Conservation (phyloP, 2,329 filamentous ascomycete genomes). For the Monosporascus sp. region DNA sequence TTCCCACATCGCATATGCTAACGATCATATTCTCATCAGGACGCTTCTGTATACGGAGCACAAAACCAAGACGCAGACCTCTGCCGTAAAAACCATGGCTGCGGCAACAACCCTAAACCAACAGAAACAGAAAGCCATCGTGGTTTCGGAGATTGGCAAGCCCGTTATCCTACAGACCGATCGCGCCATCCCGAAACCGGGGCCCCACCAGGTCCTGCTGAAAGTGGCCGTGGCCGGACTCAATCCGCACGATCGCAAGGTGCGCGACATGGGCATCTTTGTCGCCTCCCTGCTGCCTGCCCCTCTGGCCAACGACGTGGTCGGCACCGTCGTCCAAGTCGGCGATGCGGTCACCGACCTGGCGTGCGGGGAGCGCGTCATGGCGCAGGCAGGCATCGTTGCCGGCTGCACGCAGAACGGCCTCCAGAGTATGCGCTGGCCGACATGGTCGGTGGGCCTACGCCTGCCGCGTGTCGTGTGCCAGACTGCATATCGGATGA, state of each 20-base stretch:
- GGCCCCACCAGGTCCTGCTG: slow-evolving; percentile 29
- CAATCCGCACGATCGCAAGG: slow-evolving; percentile 32
- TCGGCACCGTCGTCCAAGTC: slow-evolving; percentile 26
- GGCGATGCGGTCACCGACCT: slow-evolving; percentile 20
- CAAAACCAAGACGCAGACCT: no score
- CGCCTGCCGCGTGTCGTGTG: slow-evolving; percentile 13
- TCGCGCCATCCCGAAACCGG: slow-evolving; percentile 24
- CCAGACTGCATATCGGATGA: slow-evolving; percentile 28
- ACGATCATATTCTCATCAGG: no score
- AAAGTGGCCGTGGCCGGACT: slow-evolving; percentile 30
- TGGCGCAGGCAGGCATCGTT: slow-evolving; percentile 18
- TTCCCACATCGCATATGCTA: no score
- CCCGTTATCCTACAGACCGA: slow-evolving; percentile 15
- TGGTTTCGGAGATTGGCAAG: slow-evolving; percentile 19
- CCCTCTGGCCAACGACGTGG: slow-evolving; percentile 27
- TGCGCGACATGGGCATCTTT: slow-evolving; percentile 30
- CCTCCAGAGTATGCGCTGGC: slow-evolving; percentile 34
- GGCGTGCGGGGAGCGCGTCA: slow-evolving; percentile 27
- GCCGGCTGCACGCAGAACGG: slow-evolving; percentile 14
- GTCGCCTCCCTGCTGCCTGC: slow-evolving; percentile 28
- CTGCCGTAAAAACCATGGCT: no score
- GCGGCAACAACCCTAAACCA: no score
- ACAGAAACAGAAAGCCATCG: slow-evolving; percentile 18
- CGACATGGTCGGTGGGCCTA: slow-evolving; percentile 22
- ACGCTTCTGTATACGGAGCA: no score